phyloP scores from a whole-genome alignment of 371 early-diverging fungal genomes.

The Entomophthora muscae region DNA sequence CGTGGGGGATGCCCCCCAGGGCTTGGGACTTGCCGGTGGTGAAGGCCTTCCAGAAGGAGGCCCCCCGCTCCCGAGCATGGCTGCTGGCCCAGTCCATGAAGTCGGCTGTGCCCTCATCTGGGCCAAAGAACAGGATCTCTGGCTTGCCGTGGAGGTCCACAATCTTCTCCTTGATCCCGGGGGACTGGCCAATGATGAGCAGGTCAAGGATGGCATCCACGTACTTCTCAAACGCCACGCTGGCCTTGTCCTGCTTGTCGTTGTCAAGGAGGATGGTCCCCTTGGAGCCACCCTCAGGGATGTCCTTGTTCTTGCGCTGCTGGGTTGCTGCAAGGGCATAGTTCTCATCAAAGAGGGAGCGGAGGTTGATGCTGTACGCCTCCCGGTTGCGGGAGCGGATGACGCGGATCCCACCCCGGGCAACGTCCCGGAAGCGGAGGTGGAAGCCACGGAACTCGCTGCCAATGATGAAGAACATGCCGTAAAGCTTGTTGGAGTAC shows the following conservation, averaged over 20 bases:
- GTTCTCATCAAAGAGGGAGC: constrained; percentile 94
- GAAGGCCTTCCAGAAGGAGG: constrained; percentile 97
- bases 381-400: constrained; percentile 92
- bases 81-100: constrained; percentile 98
- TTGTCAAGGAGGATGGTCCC: constrained; percentile 91
- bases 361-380: constrained; percentile 89
- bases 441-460: constrained; percentile 98
- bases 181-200: constrained; percentile 77
- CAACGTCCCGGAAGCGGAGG: constrained; percentile 93
- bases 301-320: constrained; percentile 98
- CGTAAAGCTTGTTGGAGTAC: constrained; percentile 83
- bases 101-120: constrained; percentile 97
- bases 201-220: constrained; percentile 88
- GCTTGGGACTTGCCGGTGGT: constrained; percentile 95
- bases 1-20: constrained; percentile 96
- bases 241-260: constrained; percentile 87
- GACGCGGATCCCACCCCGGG: constrained; percentile 95
- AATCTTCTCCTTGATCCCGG: constrained; percentile 91
- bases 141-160: constrained; percentile 76
- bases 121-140: constrained; percentile 96
- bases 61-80: constrained; percentile 84
- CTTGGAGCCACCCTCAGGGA: constrained; percentile 97
- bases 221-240: constrained; percentile 95
- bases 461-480: constrained; percentile 93
- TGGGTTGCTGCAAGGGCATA: constrained; percentile 93